Percentiles rank a stretch among this genome's conserved stretches.
These are phyloP conservation scores for Plasmodium relictum DNA, from an alignment of 169 alveolate genomes.

Conservation along the genomic window DNA sequence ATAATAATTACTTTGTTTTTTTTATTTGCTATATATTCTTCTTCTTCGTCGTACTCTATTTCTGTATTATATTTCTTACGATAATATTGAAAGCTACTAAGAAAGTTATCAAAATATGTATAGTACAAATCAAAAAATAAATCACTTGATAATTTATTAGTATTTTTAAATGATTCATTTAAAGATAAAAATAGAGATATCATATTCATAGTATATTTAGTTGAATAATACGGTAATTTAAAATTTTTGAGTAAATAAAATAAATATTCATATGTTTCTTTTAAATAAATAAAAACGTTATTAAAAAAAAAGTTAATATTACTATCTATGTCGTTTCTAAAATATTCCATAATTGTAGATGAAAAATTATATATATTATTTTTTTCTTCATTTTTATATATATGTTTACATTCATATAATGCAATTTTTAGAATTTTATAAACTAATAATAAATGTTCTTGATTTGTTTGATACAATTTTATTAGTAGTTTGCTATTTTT, in stretches of 20 bases:
- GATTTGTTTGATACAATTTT: slow-evolving; percentile 72
- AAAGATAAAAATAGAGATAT: slow-evolving; percentile 74
- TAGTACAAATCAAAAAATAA: slow-evolving; percentile 67
- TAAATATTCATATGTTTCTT: slow-evolving; percentile 76
- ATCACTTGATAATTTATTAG: slow-evolving; percentile 39
- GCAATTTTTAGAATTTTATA: slow-evolving; percentile 68
- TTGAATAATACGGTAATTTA: slow-evolving; percentile 66
- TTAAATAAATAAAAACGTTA: slow-evolving; percentile 52
- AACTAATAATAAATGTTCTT: slow-evolving; percentile 66
- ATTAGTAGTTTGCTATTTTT: slow-evolving; percentile 62
- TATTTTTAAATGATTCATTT: slow-evolving; percentile 34
- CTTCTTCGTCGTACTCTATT: slow-evolving; percentile 50
- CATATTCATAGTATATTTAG: slow-evolving; percentile 76
- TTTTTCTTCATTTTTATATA: slow-evolving; percentile 60
- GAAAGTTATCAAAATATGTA: slow-evolving; percentile 40
- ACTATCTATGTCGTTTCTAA: slow-evolving; percentile 75
- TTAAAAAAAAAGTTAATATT: slow-evolving; percentile 51
- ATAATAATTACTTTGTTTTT: slow-evolving; percentile 35
- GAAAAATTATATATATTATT: slow-evolving; percentile 69
- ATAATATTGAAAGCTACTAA: slow-evolving; percentile 54
- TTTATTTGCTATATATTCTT: slow-evolving; percentile 29
- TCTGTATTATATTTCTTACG: slow-evolving; percentile 60
- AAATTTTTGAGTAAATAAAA: slow-evolving; percentile 59
- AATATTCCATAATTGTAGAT: slow-evolving; percentile 66
- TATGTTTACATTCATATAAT: slow-evolving; percentile 72